Evolutionary conservation across 2,329 filamentous ascomycete species (phyloP).

Genomic region (Lasiodiplodia gonubiensis): DNA sequence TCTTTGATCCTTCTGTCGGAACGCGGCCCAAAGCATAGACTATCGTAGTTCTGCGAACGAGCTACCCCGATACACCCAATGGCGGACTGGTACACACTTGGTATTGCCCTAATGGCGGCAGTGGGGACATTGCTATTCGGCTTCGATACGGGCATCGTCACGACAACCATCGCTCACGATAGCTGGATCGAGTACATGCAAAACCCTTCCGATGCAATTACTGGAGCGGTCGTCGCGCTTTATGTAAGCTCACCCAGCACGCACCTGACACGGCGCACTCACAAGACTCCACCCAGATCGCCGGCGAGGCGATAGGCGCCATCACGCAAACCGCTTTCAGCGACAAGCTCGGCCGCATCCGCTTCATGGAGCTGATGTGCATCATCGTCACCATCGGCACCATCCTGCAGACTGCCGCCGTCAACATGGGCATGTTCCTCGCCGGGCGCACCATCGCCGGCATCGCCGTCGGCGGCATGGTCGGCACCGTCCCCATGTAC

Average conservation of each 20-base stretch:
- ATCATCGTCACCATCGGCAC: conserved; percentile 42
- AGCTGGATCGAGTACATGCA: conserved; percentile 40
- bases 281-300: not conserved
- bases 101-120: too few species aligned
- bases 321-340: conserved; percentile 22
- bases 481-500: conserved; percentile 35
- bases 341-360: conserved; percentile 34
- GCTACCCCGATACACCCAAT: too few species aligned
- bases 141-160: conserved; percentile 44
- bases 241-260: conserved; percentile 25
- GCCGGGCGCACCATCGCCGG: conserved; percentile 58
- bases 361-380: conserved; percentile 40
- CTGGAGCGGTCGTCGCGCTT: conserved; percentile 45
- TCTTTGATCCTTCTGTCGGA: too few species aligned
- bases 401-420: conserved; percentile 46
- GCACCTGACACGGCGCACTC: conserved; percentile 32
- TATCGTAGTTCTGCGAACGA: too few species aligned
- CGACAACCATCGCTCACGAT: conserved; percentile 39
- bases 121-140: conserved; percentile 35
- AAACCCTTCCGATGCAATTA: conserved; percentile 35
- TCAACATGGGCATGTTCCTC: conserved; percentile 53
- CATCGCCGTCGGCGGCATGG: conserved; percentile 53
- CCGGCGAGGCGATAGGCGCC: too few species aligned
- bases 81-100: too few species aligned
- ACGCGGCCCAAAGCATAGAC: too few species aligned